Conservation (phyloP, 2,329 filamentous ascomycete genomes). For the Volutella citrinella region DNA sequence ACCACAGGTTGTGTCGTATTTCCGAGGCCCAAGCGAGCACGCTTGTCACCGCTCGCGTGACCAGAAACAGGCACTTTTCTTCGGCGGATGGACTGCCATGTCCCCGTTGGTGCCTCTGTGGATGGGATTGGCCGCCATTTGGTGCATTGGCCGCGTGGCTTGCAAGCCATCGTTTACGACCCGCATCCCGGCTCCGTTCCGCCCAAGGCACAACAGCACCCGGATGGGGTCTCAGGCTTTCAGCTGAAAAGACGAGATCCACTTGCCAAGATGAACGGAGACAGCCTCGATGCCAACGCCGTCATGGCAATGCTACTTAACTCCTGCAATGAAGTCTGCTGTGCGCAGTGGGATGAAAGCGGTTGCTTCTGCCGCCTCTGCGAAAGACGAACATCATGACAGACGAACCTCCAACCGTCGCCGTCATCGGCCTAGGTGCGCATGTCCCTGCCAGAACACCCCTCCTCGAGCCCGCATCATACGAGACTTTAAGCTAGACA, state of each 20-base stretch:
- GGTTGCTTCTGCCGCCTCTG: not conserved
- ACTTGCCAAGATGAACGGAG: conserved; percentile 3
- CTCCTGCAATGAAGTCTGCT: too few relatives aligned
- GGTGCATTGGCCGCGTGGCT: not conserved
- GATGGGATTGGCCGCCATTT: too few relatives aligned
- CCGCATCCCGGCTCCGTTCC: conserved; percentile 8
- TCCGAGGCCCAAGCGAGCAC: not conserved
- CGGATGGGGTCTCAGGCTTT: conserved; percentile 11
- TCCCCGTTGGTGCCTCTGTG: too few relatives aligned
- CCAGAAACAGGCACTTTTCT: too few relatives aligned
- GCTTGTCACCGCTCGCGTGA: not conserved
- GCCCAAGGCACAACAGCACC: conserved; percentile 5
- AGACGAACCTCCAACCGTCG: conserved; percentile 17
- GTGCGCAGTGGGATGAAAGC: too few relatives aligned
- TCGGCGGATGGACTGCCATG: too few relatives aligned
- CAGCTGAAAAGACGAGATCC: conserved; percentile 8
- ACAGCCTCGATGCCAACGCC: too few relatives aligned
- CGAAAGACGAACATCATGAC: conserved; percentile 6
- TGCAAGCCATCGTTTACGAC: conserved; percentile 6
- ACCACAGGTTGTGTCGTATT: too few relatives aligned
- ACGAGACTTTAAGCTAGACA: not conserved
- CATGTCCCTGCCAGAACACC: not conserved
- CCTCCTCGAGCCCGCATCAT: not conserved
- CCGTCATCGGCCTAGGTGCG: conserved; percentile 28
- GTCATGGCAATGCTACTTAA: too few relatives aligned